Percentiles rank a stretch among this genome's conserved stretches.
Evolutionary conservation across 495 filamentous ascomycete genomes (phyloP).

Genomic region (Glutinoglossum americanum): DNA sequence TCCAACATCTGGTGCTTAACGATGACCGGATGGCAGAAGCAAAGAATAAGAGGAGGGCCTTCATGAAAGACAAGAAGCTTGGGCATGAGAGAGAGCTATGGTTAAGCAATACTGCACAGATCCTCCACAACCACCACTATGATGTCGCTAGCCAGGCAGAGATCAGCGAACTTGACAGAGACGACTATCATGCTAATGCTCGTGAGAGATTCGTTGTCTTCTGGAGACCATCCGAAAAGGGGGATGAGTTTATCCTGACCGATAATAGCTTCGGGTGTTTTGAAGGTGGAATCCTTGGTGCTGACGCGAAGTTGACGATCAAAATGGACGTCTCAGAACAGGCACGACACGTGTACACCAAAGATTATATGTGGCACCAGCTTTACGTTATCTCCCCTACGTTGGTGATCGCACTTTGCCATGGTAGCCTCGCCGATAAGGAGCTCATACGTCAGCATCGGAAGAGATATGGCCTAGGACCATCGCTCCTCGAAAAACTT

Average conservation of each 20-base stretch:
- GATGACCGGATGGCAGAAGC: constrained; percentile 12
- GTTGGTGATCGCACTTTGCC: constrained; percentile 13
- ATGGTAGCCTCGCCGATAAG: constrained; percentile 15
- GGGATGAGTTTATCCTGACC: constrained; percentile 16
- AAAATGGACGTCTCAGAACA: constrained; percentile 12
- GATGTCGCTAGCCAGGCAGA: constrained; percentile 9
- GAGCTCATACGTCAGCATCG: constrained; percentile 13
- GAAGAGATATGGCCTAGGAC: constrained; percentile 14
- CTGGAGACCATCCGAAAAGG: constrained; percentile 14
- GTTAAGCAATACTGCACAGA: constrained; percentile 12
- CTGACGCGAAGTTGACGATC: constrained; percentile 11
- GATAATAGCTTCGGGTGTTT: constrained; percentile 17
- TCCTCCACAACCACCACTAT: constrained; percentile 10
- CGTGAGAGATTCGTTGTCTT: constrained; percentile 16
- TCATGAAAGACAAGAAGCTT: constrained; percentile 12
- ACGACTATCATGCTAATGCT: constrained; percentile 16
- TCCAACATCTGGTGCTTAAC: constrained; percentile 13
- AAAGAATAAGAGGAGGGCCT: constrained; percentile 11
- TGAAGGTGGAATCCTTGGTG: constrained; percentile 16
- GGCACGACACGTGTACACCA: constrained; percentile 13
- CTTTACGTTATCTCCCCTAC: constrained; percentile 17
- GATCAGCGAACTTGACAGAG: constrained; percentile 15
- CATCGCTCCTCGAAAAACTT: constrained; percentile 14
- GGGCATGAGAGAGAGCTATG: constrained; percentile 16
- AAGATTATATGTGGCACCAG: constrained; percentile 17